Evolutionary conservation across 345 rosid genomes (phyloP).

Genomic region (Orychophragmus violaceus): DNA sequence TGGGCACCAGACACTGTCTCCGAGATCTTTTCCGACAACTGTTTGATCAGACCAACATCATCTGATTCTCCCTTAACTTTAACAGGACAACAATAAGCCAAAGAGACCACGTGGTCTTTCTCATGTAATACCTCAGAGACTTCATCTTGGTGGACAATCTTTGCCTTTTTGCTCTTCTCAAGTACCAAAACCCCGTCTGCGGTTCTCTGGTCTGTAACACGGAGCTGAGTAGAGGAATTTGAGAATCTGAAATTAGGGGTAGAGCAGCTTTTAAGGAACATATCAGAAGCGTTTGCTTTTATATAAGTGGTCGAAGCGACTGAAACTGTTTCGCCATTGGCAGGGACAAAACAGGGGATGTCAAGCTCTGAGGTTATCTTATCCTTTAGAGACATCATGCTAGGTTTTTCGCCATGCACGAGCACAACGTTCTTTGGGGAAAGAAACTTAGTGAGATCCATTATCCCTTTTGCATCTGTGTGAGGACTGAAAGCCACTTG

Average conservation of each 20-base stretch:
- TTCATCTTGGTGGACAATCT: constrained; percentile 72
- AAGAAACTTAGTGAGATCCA: constrained; percentile 90
- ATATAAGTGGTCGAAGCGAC: constrained; percentile 51
- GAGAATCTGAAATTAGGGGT: constrained; percentile 67
- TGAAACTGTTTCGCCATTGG: constrained; percentile 62
- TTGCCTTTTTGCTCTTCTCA: constrained; percentile 50
- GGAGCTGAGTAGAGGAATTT: constrained; percentile 29
- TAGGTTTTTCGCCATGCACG: constrained; percentile 90
- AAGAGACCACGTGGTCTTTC: constrained; percentile 39
- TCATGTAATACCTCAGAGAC: constrained; percentile 41
- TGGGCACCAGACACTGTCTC: constrained; percentile 29
- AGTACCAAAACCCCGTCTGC: constrained; percentile 52
- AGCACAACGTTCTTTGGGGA: constrained; percentile 76
- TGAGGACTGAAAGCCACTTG: constrained; percentile 93
- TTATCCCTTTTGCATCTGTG: constrained; percentile 88
- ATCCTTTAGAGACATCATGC: constrained; percentile 69
- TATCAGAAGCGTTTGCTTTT: constrained; percentile 60
- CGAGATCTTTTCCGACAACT: constrained; percentile 35
- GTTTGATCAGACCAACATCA: constrained; percentile 30
- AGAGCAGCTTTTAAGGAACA: constrained; percentile 52
- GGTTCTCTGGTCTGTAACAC: constrained; percentile 59
- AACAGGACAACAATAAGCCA: constrained; percentile 62
- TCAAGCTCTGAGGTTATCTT: constrained; percentile 63
- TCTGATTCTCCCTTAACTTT: constrained; percentile 18
- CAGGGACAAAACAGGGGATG: constrained; percentile 68